phyloP scores from a whole-genome alignment of 768 basidiomycete genomes.

The Boletus pseudo-olivaceus region DNA sequence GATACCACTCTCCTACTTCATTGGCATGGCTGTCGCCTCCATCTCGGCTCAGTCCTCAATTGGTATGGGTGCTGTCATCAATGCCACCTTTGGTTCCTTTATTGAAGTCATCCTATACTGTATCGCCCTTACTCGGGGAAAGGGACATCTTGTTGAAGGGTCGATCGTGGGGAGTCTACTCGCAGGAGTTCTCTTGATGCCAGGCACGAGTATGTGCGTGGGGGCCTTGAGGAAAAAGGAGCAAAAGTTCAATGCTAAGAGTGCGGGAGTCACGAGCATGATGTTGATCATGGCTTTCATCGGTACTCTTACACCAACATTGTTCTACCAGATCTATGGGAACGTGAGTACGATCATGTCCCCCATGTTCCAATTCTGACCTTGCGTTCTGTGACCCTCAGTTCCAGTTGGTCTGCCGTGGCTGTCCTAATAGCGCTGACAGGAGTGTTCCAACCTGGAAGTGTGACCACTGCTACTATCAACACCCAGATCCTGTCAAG shows the following conservation, averaged over 20 bases:
- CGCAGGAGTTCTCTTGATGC: slow-evolving; percentile 96
- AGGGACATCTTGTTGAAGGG: slow-evolving; percentile 94
- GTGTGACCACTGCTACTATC: slow-evolving; percentile 92
- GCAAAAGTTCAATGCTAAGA: slow-evolving; percentile 98
- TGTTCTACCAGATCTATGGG: slow-evolving; percentile 98
- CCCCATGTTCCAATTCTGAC: background rate
- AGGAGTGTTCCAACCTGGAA: slow-evolving; percentile 52
- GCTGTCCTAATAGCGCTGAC: slow-evolving; percentile 52
- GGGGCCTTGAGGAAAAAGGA: slow-evolving; percentile 89
- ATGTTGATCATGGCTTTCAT: slow-evolving; percentile 99
- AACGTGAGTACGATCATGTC: slow-evolving; percentile 59
- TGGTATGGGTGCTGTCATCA: slow-evolving; percentile 99
- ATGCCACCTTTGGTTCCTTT: slow-evolving; percentile 97
- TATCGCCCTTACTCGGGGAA: slow-evolving; percentile 86
- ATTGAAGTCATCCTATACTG: slow-evolving; percentile 94
- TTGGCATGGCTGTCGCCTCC: slow-evolving; percentile 98
- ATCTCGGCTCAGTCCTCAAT: slow-evolving; percentile 99
- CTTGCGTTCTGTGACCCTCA: slow-evolving; percentile 31
- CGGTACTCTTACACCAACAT: slow-evolving; percentile 87
- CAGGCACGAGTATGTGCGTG: slow-evolving; percentile 92
- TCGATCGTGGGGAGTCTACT: slow-evolving; percentile 93
- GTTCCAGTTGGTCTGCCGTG: slow-evolving; percentile 86
- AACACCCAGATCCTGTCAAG: slow-evolving; percentile 86
- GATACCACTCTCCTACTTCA: slow-evolving; percentile 97
- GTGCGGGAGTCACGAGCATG: slow-evolving; percentile 97